Base-by-base conservation (phyloP, 345 rosid genomes). In the Cochlearia excelsa region DNA sequence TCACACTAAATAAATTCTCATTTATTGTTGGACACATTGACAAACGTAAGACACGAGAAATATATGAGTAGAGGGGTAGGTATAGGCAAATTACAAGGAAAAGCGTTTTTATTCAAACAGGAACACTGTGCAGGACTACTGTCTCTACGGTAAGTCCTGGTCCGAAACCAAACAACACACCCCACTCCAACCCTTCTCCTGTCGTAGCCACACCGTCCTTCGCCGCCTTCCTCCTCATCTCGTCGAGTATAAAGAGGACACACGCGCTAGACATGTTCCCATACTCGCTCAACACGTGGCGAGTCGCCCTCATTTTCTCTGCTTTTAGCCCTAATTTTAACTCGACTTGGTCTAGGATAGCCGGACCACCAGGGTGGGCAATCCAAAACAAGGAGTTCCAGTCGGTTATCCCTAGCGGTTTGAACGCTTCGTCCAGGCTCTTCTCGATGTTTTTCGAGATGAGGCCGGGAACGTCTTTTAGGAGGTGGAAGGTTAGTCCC, bases 261-360 rank as follows among this genome's bases (percentile, higher is more conserved):
- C 89, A 85, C 4, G 95, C 95, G 48, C 95, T 85, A 0, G 92
- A 81, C 95, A 87, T 81, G 78, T 87, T 87, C 1, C 95, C 95
- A 30, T 73, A 88, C 46, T 88, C 88, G 4, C 88, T 67, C 31
- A 88, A 68, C 33, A 85, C 81, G 4, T 83, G 80, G 1, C 96
- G 73, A 0, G 86, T 85, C 2, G 90, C 84, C 9, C 74, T 67
- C 30, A 85, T 80, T 56, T 85, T 85, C 41, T 82, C 83, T 3
- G 47, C 75, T 40, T 71, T 70, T 4, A 85, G 79, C 2, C 77
- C 81, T 3, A 85, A 70, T 57, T 80, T 80, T 1, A 42, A 40
- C 78, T 85, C 90, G 1, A 88, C 83, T 48, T 76, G 81, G 69
- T 81, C 84, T 0, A 83, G 73, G 42, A 88, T 79, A 8, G 90